Evolutionary conservation across 2,329 filamentous ascomycete genomes (phyloP).

Genomic region (Fusarium coicis): DNA sequence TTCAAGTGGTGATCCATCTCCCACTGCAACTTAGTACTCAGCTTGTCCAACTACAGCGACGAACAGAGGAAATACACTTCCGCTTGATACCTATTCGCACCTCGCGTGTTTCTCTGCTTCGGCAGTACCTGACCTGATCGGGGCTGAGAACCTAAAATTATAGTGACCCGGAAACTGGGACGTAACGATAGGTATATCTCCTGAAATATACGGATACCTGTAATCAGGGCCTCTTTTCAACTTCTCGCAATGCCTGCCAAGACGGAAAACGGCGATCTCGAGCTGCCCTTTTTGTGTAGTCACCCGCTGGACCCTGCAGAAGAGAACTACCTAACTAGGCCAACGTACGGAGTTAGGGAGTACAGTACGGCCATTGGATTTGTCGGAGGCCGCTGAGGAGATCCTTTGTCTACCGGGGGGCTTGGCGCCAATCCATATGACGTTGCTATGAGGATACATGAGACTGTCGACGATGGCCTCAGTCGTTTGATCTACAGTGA

Average conservation of each 20-base stretch:
- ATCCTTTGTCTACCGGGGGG: slow-evolving; percentile 5
- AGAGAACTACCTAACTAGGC: background rate
- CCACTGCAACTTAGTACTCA: background rate
- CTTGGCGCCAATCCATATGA: slow-evolving; percentile 34
- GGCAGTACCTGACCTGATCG: background rate
- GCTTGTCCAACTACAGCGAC: background rate
- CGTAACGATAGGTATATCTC: background rate
- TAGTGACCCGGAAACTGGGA: background rate
- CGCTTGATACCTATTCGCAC: background rate
- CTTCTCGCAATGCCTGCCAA: slow-evolving; percentile 10
- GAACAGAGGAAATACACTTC: background rate
- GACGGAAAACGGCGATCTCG: slow-evolving; percentile 29
- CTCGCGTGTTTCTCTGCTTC: background rate
- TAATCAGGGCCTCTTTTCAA: background rate
- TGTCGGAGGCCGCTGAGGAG: slow-evolving; percentile 30
- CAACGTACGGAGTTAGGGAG: no score
- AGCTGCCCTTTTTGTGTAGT: slow-evolving; percentile 15
- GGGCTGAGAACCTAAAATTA: background rate
- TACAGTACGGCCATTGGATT: background rate
- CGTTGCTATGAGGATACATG: slow-evolving; percentile 20
- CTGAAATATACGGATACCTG: background rate
- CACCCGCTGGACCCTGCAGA: slow-evolving; percentile 28
- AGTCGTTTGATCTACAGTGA: slow-evolving; percentile 16
- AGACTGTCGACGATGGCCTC: slow-evolving; percentile 26
- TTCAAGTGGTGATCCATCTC: background rate